phyloP scores from a whole-genome alignment of 768 basidiomycete species.

The Lactarius psammicola region DNA sequence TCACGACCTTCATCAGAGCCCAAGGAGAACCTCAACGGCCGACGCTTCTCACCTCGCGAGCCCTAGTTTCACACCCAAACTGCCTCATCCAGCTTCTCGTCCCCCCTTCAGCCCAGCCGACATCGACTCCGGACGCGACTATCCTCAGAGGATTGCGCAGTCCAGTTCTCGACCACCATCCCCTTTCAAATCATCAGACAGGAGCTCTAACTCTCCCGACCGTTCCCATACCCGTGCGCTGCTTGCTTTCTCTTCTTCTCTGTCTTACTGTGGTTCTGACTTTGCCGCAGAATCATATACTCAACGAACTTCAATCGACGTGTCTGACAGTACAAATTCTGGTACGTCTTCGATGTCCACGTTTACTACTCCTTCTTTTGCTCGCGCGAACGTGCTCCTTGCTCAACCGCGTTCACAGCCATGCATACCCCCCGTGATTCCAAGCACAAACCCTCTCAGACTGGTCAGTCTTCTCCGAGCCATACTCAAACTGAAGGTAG shows the following conservation, averaged over 20 bases:
- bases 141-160: conserved; percentile 35
- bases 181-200: conserved; percentile 71
- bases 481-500: conserved; percentile 26
- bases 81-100: conserved; percentile 29
- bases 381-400: conserved; percentile 6
- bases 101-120: conserved; percentile 20
- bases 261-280: conserved; percentile 3
- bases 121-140: conserved; percentile 33
- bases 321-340: conserved; percentile 23
- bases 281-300: conserved; percentile 21
- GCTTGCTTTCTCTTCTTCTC: neutral
- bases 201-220: conserved; percentile 40
- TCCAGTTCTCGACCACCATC: conserved; percentile 58
- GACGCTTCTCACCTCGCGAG: conserved; percentile 71
- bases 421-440: conserved; percentile 25
- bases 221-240: conserved; percentile 27
- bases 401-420: conserved; percentile 12
- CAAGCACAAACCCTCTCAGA: conserved; percentile 23
- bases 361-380: neutral
- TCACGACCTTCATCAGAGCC: conserved; percentile 75
- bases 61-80: conserved; percentile 30
- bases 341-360: conserved; percentile 15
- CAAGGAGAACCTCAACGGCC: conserved; percentile 80
- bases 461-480: conserved; percentile 23
- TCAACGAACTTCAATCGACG: conserved; percentile 22